Base-by-base conservation (phyloP, 2,329 filamentous ascomycete species). In the Fusarium aywerte region DNA sequence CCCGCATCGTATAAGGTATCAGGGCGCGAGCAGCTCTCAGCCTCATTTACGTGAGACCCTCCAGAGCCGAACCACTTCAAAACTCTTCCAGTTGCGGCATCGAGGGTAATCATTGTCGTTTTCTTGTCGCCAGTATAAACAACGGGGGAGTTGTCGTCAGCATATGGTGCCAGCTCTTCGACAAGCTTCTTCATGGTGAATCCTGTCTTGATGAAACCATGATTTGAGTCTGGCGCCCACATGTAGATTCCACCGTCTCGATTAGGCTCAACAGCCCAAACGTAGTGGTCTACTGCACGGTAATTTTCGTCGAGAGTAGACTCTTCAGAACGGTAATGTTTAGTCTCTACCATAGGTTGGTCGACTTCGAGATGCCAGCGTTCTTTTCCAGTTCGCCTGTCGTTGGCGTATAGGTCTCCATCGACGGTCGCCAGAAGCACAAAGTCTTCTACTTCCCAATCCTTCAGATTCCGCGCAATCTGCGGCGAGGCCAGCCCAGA, bases 371-470 rank as follows among this genome's bases (percentile, higher is more conserved):
- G 85, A 75, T 91, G 90, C 96, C 96, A 98, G 76, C 90, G 90
- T 72, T 91, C 86, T 67, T 90, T 86, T 73, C 96, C 96, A 51
- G 91, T 96, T 77, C 90, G 91, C 75, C 96, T 89, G 82, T 97
- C 93, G 79, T 89, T 89, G 78, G 95, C 94, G 82, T 97, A 92
- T 75, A 98, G 88, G 78, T 93, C 92, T 85, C 96, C 96, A 85
- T 98, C 94, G 88, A 98, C 92, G 87, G 96, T 98, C 92, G 96
- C 95, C 91, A 99, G 86, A 85, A 99, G 92, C 83, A 98, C 92
- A 88, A 97, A 97, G 85, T 98, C 94, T 92, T 98, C 95, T 83
- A 97, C 94, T 91, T 97, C 93, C 95, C 95, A 98, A 84, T 97
- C 95, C 88, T 94, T 91, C 87, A 98, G 86, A 86, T 91, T 96